These are phyloP conservation scores for Diaporthe capsici DNA, from an alignment of 2,329 filamentous ascomycete species.

Conservation along the genomic window DNA sequence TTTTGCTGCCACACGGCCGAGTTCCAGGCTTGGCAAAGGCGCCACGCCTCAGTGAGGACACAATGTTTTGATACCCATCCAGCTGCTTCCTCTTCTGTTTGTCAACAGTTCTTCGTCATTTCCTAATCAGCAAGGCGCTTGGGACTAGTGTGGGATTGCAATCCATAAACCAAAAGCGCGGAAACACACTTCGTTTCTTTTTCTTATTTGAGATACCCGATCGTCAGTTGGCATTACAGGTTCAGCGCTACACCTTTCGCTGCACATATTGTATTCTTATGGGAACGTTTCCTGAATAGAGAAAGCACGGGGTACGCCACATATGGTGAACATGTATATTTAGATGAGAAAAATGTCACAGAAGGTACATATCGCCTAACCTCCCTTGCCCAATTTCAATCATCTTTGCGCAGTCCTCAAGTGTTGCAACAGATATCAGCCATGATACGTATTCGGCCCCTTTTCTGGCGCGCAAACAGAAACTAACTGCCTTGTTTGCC, in stretches of 20 bases:
- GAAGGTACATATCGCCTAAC: too few relatives aligned
- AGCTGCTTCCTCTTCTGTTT: neutral
- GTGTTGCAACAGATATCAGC: neutral
- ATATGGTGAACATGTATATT: neutral
- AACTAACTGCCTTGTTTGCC: neutral
- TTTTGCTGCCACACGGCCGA: neutral
- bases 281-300: neutral
- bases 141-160: neutral
- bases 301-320: neutral
- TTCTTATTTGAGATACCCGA: slow-evolving; percentile 11
- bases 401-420: neutral
- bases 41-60: neutral
- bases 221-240: neutral
- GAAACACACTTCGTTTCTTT: neutral
- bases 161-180: neutral
- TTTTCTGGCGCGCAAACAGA: neutral
- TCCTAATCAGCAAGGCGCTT: neutral
- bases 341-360: neutral
- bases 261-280: neutral
- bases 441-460: neutral
- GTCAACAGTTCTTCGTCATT: neutral
- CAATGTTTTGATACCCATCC: slow-evolving; percentile 17
- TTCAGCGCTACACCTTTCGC: neutral
- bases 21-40: neutral
- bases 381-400: neutral